Evolutionary conservation across 805 yeast genomes (phyloP), one percentile per base, ranked within the genome.

Genomic region (Alloascoidea africana): DNA sequence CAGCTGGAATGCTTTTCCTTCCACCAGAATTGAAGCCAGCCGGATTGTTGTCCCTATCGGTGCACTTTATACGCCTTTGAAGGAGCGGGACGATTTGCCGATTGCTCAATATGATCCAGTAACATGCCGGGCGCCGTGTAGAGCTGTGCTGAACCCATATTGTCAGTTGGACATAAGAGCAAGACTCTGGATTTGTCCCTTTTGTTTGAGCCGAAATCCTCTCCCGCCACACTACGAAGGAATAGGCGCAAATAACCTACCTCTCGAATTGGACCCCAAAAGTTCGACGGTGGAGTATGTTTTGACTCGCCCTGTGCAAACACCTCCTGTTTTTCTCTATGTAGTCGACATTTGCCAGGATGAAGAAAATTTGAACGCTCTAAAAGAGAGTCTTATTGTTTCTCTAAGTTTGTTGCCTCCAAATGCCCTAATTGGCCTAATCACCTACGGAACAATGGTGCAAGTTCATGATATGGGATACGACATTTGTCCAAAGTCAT

Each of bases 41-140:
- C 80, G 91, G 47, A 80, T 86, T 51, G 93, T 89, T 14, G 87
- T 91, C 19, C 98, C 99, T 8, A 77, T 91, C 27, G 94, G 96
- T 33, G 79, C 95, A 39, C 62, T 91, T 44, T 91, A 86, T 65
- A 87, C 96, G n/a, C 99, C 99, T 5, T 68, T 91, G 48, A 75
- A 84, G 50, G 73, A 73, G 41, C 72, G 82, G 46, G 80, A 78
- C 42, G 86, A 78, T 44, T 63, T 85, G 44, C 78, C 84, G 14
- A 60, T 82, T 38, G 85, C 89, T 40, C 72, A 72, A 49, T 85
- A 86, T 58, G 95, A 87, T 55, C 96, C 96, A 8, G 75, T 76
- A 37, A 60, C 73, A 33, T 87, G 96, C 62, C 69, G 86, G 39
- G 70, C 76, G 17, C 73, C 74, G 41, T 91, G 99, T 67, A 76